Conservation (phyloP, 1,284 basidiomycete genomes). For the Ceratorhiza oryzae-sativae region DNA sequence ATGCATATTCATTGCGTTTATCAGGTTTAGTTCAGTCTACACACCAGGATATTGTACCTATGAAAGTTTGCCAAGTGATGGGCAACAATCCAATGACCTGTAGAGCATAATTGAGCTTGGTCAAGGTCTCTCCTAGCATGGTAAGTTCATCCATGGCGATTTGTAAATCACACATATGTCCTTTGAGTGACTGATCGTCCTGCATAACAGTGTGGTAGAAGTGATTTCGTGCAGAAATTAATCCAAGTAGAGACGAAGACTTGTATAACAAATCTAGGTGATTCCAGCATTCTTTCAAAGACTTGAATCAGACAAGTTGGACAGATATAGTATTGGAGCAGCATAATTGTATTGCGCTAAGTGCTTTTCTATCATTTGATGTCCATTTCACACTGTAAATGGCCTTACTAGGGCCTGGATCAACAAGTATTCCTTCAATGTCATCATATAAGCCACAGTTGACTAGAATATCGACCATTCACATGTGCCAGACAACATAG, state of each 20-base stretch:
- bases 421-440: neutral
- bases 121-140: neutral
- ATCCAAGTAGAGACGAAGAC: neutral
- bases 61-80: neutral
- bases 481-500: constrained; percentile 16
- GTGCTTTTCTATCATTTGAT: constrained; percentile 6
- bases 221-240: neutral
- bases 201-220: constrained; percentile 7
- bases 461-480: constrained; percentile 8
- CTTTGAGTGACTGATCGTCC: constrained; percentile 9
- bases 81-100: constrained; percentile 9
- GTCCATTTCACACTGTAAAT: neutral
- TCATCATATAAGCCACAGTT: constrained; percentile 10
- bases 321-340: constrained; percentile 4
- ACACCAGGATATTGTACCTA: too few relatives aligned
- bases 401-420: neutral
- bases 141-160: constrained; percentile 9
- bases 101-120: constrained; percentile 7
- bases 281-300: neutral
- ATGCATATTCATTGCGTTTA: too few relatives aligned
- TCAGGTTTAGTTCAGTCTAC: too few relatives aligned
- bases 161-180: constrained; percentile 7
- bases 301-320: neutral
- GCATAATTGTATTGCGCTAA: neutral
- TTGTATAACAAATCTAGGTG: constrained; percentile 5